Conservation (phyloP, 306 rosid genomes). For the Vigna angularis region DNA sequence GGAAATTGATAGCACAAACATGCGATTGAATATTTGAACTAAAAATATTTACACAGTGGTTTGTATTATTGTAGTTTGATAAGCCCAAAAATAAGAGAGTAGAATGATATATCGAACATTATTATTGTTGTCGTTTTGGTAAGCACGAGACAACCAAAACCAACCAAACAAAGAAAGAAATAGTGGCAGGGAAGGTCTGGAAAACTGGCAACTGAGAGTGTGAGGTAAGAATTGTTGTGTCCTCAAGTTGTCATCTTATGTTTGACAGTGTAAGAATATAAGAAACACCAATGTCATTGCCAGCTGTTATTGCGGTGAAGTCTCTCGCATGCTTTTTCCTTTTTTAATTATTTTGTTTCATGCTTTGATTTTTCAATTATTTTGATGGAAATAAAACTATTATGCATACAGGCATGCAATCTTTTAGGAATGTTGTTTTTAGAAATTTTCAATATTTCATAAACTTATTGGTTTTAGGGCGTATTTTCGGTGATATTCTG, state of each 20-base stretch:
- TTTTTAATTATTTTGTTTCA: neutral
- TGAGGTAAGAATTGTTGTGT: conserved; percentile 3
- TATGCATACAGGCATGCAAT: neutral
- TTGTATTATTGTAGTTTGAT: no score
- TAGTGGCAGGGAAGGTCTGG: neutral
- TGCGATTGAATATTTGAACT: no score
- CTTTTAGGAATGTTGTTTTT: neutral
- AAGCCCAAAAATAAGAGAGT: no score
- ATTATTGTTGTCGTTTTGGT: neutral
- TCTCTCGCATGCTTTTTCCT: neutral
- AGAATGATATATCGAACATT: neutral
- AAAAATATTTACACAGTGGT: no score
- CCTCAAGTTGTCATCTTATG: neutral
- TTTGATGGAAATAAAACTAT: neutral
- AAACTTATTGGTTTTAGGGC: neutral
- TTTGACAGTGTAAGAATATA: neutral
- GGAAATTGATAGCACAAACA: neutral
- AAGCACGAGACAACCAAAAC: neutral
- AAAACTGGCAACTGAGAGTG: neutral
- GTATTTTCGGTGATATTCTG: neutral
- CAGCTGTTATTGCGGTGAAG: neutral
- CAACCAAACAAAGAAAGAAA: neutral
- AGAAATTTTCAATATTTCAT: neutral
- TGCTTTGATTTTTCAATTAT: neutral
- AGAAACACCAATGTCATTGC: conserved; percentile 8